Evolutionary conservation across 192 early-diverging fungal genomes (phyloP), one percentile per base, ranked within the genome.

Genomic region (Oehlia diaphana): DNA sequence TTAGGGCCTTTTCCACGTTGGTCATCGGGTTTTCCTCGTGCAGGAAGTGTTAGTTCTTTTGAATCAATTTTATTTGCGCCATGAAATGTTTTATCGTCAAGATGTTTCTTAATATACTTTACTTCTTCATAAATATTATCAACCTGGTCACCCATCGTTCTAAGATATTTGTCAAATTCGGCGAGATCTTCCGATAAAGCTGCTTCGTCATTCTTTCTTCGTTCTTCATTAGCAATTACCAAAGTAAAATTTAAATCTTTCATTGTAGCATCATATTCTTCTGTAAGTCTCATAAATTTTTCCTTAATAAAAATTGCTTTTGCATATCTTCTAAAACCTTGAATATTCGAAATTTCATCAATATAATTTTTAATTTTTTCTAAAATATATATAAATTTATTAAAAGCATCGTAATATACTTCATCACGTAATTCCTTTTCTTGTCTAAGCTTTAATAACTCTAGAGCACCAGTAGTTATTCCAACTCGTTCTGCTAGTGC

Each of bases 341-440:
- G 33, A 69, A 78, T 47, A 33, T 69, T 64, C 2, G 65, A 68
- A 28, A 78, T 65, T 35, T 78, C 65, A 2, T 69, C 7, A 58
- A 69, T 49, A 68, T 53, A 78, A 37, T 53, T 39, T 3, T 58
- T 78, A 37, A 78, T 78, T 53, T 78, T 31, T 58, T 78, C 68
- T 35, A 78, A 37, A 16, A 61, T 14, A 19, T 28, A 9, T 5
- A 68, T 21, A 78, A 78, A 53, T 3, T 44, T 31, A 66, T 44
- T 8, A 44, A 44, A 44, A 44, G 42, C 42, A 44, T 44, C 9
- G 10, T 44, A 44, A 44, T 8, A 77, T 23, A 19, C 42, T 19
- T 66, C 37, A 64, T 67, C 12, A 47, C 31, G 63, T 31, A 68
- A 68, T 47, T 67, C 68, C 23, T 68, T 31, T 35, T 68, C 44